A percentile compares a stretch with the other conserved stretches of the same genome.
phyloP scores from a whole-genome alignment of 768 basidiomycete genomes.

The Tylopilus intermedius region DNA sequence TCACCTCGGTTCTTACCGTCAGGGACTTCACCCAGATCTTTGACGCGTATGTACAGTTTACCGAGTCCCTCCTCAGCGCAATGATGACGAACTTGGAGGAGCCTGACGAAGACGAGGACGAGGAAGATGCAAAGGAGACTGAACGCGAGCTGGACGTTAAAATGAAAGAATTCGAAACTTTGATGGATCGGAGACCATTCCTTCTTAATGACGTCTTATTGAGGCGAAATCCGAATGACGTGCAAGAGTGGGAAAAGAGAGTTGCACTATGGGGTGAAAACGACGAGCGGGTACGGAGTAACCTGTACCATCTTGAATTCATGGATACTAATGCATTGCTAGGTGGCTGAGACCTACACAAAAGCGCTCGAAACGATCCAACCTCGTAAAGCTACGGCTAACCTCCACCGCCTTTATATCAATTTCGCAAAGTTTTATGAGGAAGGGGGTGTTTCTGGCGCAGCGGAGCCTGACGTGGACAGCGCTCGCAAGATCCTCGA shows the following conservation, averaged over 20 bases:
- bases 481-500: slow-evolving; percentile 90
- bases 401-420: slow-evolving; percentile 84
- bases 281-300: slow-evolving; percentile 72
- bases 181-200: slow-evolving; percentile 95
- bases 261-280: slow-evolving; percentile 90
- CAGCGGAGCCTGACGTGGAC: slow-evolving; percentile 77
- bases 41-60: slow-evolving; percentile 93
- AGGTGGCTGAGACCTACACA: slow-evolving; percentile 93
- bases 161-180: slow-evolving; percentile 89
- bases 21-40: slow-evolving; percentile 98
- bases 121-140: slow-evolving; percentile 68
- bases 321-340: slow-evolving; percentile 3
- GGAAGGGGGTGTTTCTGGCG: slow-evolving; percentile 78
- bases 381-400: slow-evolving; percentile 86
- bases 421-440: slow-evolving; percentile 98
- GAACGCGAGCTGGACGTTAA: slow-evolving; percentile 80
- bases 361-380: slow-evolving; percentile 83
- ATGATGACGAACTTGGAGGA: slow-evolving; percentile 83
- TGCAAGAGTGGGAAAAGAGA: slow-evolving; percentile 99
- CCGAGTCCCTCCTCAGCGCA: slow-evolving; percentile 82
- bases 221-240: slow-evolving; percentile 92
- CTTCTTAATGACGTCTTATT: slow-evolving; percentile 92
- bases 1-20: slow-evolving; percentile 81
- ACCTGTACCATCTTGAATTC: not conserved
- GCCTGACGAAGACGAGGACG: slow-evolving; percentile 73